Evolutionary conservation across 2,329 filamentous ascomycete genomes (phyloP), one percentile per base, ranked within the genome.

Genomic region (Beauveria scarabaeidicola): DNA sequence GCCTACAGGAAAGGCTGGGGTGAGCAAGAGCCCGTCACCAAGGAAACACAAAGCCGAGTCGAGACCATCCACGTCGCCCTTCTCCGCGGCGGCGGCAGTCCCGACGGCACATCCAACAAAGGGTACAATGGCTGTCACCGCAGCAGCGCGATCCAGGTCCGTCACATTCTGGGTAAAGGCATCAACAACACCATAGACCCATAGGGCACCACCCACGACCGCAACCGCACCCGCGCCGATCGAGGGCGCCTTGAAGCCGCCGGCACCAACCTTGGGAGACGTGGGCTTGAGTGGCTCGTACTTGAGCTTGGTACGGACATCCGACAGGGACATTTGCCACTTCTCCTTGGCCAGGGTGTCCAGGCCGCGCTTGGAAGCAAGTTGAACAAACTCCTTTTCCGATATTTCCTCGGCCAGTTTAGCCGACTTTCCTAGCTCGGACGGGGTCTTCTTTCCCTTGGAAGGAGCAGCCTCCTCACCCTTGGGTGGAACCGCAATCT

Each of bases 11-110:
- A 38, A 47, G 17, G 32, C 32, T 2, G 55, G 41, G 3, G 44
- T 58, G n/a, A 58, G 48, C 29, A 58, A 32, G 29, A 58, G 46
- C 2, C 25, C 46, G 19, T 58, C 55, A 17, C 55, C 55, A 21
- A 51, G 36, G 43, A 40, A 32, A 36, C 55, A 58, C 55, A 58
- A 23, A 19, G 55, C 55, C 9, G 19, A n/a, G 36, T 58, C 46
- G 32, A 58, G 36, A 3, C 21, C 44, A 15, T 50, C 29, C 19
- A 43, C 32, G 21, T 25, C 29, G 46, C 55, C 55, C 32, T 50
- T 48, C 17, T 21, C 55, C 19, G 40, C 46, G 19, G 32, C 29
- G 6, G 27, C 32, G n/a, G 29, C 55, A 5, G 48, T 23, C 3
- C n/a, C 7, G 6, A 48, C 46, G 19, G 44, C 55, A 43, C 55